Conservation (phyloP, 306 rosid genomes). For the Dryas octopetala region DNA sequence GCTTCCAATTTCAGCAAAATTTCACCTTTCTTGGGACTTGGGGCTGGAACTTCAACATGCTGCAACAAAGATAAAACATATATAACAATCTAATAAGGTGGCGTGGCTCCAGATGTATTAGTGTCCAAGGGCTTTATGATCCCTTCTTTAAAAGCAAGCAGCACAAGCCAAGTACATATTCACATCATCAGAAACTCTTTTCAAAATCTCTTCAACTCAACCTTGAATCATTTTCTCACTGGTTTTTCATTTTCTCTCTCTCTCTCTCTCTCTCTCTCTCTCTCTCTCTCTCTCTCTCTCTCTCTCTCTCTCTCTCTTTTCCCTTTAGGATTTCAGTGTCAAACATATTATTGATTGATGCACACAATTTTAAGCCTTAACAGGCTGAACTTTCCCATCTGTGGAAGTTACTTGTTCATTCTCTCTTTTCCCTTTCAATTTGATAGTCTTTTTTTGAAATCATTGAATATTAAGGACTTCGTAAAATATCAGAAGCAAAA, state of each 20-base stretch:
- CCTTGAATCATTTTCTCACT: not conserved
- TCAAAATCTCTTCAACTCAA: not conserved
- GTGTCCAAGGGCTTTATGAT: not conserved
- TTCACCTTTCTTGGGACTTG: slow-evolving; percentile 58
- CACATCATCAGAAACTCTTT: no score
- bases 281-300: no score
- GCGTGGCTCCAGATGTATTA: not conserved
- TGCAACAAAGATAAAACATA: slow-evolving; percentile 28
- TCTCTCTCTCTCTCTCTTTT: not conserved
- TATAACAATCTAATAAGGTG: not conserved
- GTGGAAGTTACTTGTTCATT: not conserved
- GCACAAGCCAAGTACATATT: not conserved
- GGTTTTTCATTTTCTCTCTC: not conserved
- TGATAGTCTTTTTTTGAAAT: not conserved
- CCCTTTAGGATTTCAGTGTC: not conserved
- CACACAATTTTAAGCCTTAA: not conserved
- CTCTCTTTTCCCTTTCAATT: no score
- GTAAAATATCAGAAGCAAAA: not conserved
- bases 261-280: no score
- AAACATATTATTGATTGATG: not conserved
- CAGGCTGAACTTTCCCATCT: not conserved
- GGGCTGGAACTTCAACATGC: slow-evolving; percentile 62
- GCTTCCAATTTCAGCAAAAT: slow-evolving; percentile 75
- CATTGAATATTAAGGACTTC: not conserved
- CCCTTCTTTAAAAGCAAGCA: not conserved